Conservation (phyloP, 1,139 yeast species). For the Geotrichum klebahnii region DNA sequence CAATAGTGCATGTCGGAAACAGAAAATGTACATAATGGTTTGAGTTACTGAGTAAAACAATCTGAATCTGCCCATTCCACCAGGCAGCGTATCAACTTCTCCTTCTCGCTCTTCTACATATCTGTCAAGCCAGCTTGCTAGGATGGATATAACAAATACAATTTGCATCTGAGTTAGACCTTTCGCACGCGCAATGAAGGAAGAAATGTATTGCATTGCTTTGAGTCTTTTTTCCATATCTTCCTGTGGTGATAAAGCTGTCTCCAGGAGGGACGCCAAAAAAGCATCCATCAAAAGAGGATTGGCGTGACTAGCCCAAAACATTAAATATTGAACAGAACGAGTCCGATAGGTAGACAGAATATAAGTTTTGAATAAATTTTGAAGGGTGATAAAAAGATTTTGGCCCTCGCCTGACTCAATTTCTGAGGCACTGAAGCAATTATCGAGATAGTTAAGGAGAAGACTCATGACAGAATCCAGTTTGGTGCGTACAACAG, state of each 20-base stretch:
- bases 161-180: slow-evolving; percentile 67
- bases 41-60: slow-evolving; percentile 92
- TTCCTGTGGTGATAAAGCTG: slow-evolving; percentile 67
- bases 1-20: slow-evolving; percentile 71
- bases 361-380: slow-evolving; percentile 74
- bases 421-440: slow-evolving; percentile 52
- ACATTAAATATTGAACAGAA: slow-evolving; percentile 79
- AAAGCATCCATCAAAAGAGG: slow-evolving; percentile 81
- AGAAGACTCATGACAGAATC: slow-evolving; percentile 62
- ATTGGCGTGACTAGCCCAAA: slow-evolving; percentile 76
- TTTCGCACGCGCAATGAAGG: slow-evolving; percentile 86
- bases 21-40: slow-evolving; percentile 82
- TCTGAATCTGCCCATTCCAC: slow-evolving; percentile 56
- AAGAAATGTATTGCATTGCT: slow-evolving; percentile 86
- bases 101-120: slow-evolving; percentile 78
- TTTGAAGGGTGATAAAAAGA: slow-evolving; percentile 69
- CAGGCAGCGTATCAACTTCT: slow-evolving; percentile 58
- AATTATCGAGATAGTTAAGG: slow-evolving; percentile 48
- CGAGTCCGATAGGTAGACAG: slow-evolving; percentile 91
- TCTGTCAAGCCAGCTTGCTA: slow-evolving; percentile 77
- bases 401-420: slow-evolving; percentile 63
- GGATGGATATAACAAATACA: slow-evolving; percentile 69
- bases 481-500: slow-evolving; percentile 47
- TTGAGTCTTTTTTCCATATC: slow-evolving; percentile 72
- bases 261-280: slow-evolving; percentile 74